Evolutionary conservation across 805 yeast genomes (phyloP).

Genomic region (Teunomyces panamensis): DNA sequence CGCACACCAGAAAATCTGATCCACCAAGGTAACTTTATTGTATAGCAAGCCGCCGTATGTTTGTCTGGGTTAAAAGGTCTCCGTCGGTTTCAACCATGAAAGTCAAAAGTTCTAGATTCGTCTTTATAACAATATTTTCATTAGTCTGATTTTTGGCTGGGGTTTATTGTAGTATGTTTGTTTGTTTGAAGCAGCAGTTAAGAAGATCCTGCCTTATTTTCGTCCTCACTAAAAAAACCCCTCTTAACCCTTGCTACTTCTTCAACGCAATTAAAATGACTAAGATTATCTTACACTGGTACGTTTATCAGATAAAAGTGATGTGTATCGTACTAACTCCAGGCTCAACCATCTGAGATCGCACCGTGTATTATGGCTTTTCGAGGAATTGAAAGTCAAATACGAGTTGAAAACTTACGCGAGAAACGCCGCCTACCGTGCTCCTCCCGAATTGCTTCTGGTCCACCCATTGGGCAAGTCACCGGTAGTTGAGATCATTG

Average conservation of each 20-base stretch:
- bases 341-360: conserved; percentile 37
- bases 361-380: conserved; percentile 35
- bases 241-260: not conserved
- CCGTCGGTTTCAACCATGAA: too few species aligned
- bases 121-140: too few species aligned
- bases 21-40: too few species aligned
- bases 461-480: conserved; percentile 39
- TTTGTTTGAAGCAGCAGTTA: not conserved
- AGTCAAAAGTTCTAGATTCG: too few species aligned
- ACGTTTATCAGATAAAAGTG: conserved; percentile 8
- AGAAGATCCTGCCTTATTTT: not conserved
- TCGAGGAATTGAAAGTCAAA: conserved; percentile 32
- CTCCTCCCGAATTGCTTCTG: conserved; percentile 30
- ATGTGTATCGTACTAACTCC: conserved; percentile 2
- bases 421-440: conserved; percentile 23
- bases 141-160: too few species aligned
- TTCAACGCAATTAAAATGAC: conserved; percentile 1
- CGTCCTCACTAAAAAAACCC: not conserved
- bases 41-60: too few species aligned
- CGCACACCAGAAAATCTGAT: not conserved
- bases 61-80: too few species aligned
- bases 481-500: conserved; percentile 29
- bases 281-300: conserved; percentile 21
- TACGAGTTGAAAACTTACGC: conserved; percentile 32
- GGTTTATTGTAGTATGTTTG: too few species aligned